A percentile compares a stretch with the other conserved stretches of the same genome.
Evolutionary conservation across 306 rosid genomes (phyloP).

Genomic region (Hippophae gyantsensis): DNA sequence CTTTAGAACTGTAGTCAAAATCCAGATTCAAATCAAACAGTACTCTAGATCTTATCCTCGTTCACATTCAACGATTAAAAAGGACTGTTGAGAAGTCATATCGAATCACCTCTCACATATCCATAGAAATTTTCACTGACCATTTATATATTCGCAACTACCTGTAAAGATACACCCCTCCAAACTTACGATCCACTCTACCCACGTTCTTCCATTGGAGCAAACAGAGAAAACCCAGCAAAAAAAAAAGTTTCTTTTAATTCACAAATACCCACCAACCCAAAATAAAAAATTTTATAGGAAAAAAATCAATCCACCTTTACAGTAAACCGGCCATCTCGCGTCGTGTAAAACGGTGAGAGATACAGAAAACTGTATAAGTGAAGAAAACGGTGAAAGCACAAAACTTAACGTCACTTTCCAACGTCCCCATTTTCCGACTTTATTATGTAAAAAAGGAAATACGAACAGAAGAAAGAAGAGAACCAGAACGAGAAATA

Average conservation of each 20-base stretch:
- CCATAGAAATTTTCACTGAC: constrained; percentile 1
- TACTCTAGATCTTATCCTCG: constrained; percentile 50
- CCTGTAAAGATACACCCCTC: constrained; percentile 17
- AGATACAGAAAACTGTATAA: neutral
- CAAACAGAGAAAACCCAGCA: constrained; percentile 9
- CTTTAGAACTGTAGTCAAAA: constrained; percentile 10
- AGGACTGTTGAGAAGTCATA: constrained; percentile 17
- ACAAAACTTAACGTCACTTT: constrained; percentile 6
- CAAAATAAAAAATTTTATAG: neutral
- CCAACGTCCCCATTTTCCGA: too few species aligned
- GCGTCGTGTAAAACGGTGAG: constrained; percentile 25
- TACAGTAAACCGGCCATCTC: constrained; percentile 23
- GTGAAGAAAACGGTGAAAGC: constrained; percentile 5
- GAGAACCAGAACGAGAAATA: too few species aligned
- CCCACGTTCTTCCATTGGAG: constrained; percentile 24
- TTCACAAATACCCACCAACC: neutral
- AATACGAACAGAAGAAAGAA: too few species aligned
- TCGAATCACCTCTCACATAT: constrained; percentile 22
- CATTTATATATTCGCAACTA: constrained; percentile 21
- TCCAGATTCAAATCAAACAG: constrained; percentile 31
- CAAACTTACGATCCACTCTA: neutral
- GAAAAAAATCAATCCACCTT: neutral
- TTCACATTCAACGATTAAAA: constrained; percentile 14
- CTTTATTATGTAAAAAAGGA: too few species aligned
- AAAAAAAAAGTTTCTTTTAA: constrained; percentile 11